Evolutionary conservation across 768 basidiomycete species (phyloP), one percentile per base, ranked within the genome.

Genomic region (Termitomyces sp.): DNA sequence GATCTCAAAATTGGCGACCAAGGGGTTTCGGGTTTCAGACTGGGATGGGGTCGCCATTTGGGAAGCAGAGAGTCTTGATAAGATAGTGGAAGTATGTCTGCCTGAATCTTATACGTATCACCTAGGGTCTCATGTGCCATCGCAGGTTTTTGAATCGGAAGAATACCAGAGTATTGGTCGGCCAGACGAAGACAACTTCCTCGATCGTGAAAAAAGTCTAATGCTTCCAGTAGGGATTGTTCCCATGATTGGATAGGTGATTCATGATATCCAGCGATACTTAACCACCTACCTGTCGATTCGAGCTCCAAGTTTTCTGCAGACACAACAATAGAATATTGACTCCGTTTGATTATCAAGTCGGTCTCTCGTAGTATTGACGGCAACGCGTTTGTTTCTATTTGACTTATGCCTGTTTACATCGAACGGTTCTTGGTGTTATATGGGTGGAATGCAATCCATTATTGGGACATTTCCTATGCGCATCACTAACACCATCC

Each of bases 11-110:
- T 14, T 58, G n/a, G 46, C 10, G 16, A 8, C 16, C 8, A 53
- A 65, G 26, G 68, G 70, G 12, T 51, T 68, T 12, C 26, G 53
- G 0, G 47, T 56, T 20, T 32, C 65, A n/a, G 62, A 64, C 0
- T 72, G 61, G 59, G 69, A 69, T 55, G 74, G 72, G 8, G 47
- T 71, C 44, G 64, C 62, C 36, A 55, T 69, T 9, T 65, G 73
- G 24, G 70, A 74, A 31, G 73, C 70, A 9, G 65, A 72, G 49
- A 70, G 65, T 18, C 68, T 67, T 56, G 70, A 68, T 14, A 69
- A 69, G 51, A 61, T 76, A 32, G 62, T 67, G 20, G 67, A 62
- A 51, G 71, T 71, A 46, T n/a, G 60, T 48, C 44, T 50, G 24
- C 4, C 26, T 5, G 24, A 16, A 37, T 14, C 24, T 42, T n/a